These are phyloP conservation scores for Kazachstania sp. DNA, from an alignment of 1,139 yeast species.

Conservation along the genomic window DNA sequence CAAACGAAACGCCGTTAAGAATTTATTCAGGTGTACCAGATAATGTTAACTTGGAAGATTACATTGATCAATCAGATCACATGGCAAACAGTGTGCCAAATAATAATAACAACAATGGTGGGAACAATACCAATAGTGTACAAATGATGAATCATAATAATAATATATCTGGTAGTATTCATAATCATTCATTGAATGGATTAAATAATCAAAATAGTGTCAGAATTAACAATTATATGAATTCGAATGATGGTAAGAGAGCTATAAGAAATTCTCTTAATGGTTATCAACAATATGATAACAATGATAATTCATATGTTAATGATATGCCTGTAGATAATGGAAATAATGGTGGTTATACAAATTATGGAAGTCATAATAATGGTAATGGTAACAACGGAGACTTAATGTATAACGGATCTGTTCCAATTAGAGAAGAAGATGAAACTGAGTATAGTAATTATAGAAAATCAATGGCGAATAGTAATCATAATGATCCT, in stretches of 20 bases:
- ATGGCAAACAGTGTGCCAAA: not conserved
- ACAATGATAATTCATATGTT: not conserved
- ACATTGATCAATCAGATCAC: conserved; percentile 31
- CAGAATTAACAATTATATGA: conserved; percentile 5
- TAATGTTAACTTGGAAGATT: conserved; percentile 58
- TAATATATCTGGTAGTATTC: conserved; percentile 1
- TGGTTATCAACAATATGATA: not conserved
- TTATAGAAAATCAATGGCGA: not conserved
- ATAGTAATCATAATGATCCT: not conserved
- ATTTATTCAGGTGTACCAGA: conserved; percentile 66
- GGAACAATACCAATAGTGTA: not conserved
- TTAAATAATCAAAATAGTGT: conserved; percentile 7
- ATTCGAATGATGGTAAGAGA: conserved; percentile 6
- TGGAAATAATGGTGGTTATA: not conserved
- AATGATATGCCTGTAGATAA: not conserved
- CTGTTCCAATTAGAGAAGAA: conserved; percentile 9
- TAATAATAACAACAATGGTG: not conserved
- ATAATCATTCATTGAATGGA: conserved; percentile 3
- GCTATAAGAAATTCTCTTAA: not conserved
- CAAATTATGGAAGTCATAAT: not conserved
- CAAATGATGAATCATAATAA: not conserved
- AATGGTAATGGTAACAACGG: not conserved
- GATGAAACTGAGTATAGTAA: conserved; percentile 5
- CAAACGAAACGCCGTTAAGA: conserved; percentile 62
- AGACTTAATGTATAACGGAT: conserved; percentile 4